Evolutionary conservation across 306 rosid species (phyloP).

Genomic region (Malus asiatica): DNA sequence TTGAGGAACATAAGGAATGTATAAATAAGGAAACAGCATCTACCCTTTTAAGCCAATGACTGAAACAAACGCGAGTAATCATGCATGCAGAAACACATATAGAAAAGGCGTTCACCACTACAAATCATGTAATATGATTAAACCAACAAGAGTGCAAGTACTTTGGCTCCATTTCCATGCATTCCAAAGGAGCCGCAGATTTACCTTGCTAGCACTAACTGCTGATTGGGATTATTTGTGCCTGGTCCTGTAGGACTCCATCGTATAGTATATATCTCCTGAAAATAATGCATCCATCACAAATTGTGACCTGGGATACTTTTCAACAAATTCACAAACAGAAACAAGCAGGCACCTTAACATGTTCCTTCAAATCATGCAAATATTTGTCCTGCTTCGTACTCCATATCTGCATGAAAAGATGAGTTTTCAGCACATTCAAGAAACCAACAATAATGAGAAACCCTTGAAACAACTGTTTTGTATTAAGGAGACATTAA

Average conservation of each 20-base stretch:
- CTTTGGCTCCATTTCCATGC: not conserved
- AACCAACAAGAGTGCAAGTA: not conserved
- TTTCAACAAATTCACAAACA: not conserved
- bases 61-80: not conserved
- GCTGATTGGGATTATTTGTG: conserved; percentile 43
- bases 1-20: not conserved
- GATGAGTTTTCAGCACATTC: not conserved
- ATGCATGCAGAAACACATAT: not conserved
- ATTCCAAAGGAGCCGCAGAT: not conserved
- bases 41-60: not conserved
- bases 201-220: conserved; percentile 55
- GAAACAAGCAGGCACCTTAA: conserved; percentile 30
- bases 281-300: conserved; percentile 3
- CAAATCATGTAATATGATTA: not conserved
- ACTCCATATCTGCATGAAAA: conserved; percentile 51
- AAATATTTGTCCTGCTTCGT: conserved; percentile 42
- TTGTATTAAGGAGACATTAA: not conserved
- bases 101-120: not conserved
- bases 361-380: conserved; percentile 54
- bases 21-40: not conserved
- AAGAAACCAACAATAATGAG: not conserved
- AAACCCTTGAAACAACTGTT: not conserved
- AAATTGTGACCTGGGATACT: not conserved
- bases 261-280: conserved; percentile 65
- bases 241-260: conserved; percentile 68